Evolutionary conservation across 2,329 filamentous ascomycete species (phyloP), one percentile per base, ranked within the genome.

Genomic region (Exophiala sideris): DNA sequence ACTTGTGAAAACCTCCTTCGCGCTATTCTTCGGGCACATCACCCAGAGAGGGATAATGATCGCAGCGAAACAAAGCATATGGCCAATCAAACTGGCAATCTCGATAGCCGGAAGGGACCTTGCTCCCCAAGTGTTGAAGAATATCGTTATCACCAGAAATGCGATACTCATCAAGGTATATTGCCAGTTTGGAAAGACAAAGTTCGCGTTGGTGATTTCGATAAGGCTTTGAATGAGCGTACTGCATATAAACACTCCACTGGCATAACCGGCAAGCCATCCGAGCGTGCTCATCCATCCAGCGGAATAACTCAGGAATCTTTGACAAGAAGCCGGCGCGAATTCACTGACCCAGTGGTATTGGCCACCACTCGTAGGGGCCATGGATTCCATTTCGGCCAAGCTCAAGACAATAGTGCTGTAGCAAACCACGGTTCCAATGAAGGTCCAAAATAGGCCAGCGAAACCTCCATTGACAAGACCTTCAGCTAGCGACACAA

Each of bases 401-500:
- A 92, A 75, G 3, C 70, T 71, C 12, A 62, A 59, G 29, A 72
- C 66, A 14, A 91, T 77, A 7, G 45, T 49, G 5, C 87, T 86
- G 21, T 87, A 79, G 0, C 87, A 85, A 5, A 91, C 83, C 14
- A 86, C 72, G 29, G 85, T 71, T 60, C 67, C 68, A 5, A 73
- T 53, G 52, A 65, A 72, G 0, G 67, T 65, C 54, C 65, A 69
- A 33, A 68, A 63, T 20, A 69, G 50, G n/a, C 55, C 58, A 3
- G 52, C 54, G 24, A 57, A 55, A 3, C 56, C 60, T 11, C 60
- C 60, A 32, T 58, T 53, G 34, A 53, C 35, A 12, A 60, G 50
- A 5, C 58, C 58, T 8, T 44, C 10, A 8, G 47, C 41, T 8
- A 60, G 40, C 1, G 45, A 55, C 14, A 58, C 40, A 21, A 56